A percentile compares a stretch with the other conserved stretches of the same genome.
phyloP scores from a whole-genome alignment of 345 rosid species.

The Viola odorata region DNA sequence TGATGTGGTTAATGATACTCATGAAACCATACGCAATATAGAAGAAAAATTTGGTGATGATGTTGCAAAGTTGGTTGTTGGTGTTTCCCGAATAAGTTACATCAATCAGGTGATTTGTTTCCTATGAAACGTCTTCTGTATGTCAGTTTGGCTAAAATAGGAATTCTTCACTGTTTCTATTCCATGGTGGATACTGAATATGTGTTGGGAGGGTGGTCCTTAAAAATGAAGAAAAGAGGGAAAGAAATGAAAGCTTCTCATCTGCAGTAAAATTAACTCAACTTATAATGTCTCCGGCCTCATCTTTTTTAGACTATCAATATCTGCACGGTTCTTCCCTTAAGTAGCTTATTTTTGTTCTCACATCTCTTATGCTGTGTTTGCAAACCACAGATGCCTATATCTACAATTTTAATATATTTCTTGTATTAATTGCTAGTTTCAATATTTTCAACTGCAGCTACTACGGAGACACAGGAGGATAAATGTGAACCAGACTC shows the following conservation, averaged over 20 bases:
- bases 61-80: constrained; percentile 56
- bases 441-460: constrained; percentile 22
- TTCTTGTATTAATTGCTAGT: not conserved
- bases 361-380: no score
- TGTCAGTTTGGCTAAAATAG: not conserved
- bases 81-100: constrained; percentile 62
- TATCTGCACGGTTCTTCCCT: no score
- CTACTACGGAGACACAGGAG: constrained; percentile 62
- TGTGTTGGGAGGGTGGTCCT: no score
- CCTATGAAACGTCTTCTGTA: not conserved
- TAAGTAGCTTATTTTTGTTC: no score
- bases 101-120: constrained; percentile 51
- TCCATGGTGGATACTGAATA: no score
- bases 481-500: constrained; percentile 44
- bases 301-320: no score
- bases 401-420: not conserved
- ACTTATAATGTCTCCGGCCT: no score
- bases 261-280: no score
- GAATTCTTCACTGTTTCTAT: not conserved
- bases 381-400: no score
- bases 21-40: constrained; percentile 40
- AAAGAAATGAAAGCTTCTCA: no score
- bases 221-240: no score
- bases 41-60: constrained; percentile 60
- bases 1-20: constrained; percentile 55